phyloP scores from a whole-genome alignment of 257 asterid species.

The Fraxinus americana region DNA sequence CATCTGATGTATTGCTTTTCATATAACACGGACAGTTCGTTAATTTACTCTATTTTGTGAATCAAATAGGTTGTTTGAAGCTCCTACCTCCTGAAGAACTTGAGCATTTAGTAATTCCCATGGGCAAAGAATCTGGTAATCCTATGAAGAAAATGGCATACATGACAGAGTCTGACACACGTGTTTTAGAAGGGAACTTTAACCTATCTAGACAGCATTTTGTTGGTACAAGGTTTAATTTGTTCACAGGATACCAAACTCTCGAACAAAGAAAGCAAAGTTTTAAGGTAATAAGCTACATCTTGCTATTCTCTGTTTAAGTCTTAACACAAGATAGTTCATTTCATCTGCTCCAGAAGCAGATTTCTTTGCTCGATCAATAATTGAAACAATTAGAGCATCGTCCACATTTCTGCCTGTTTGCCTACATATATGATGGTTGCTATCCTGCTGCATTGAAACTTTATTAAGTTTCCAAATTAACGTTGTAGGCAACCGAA shows the following conservation, averaged over 20 bases:
- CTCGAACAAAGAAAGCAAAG: conserved; percentile 72
- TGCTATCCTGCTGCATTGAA: background rate
- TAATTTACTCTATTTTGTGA: conserved; percentile 21
- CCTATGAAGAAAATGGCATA: conserved; percentile 61
- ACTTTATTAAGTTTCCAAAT: conserved; percentile 3
- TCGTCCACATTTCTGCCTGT: conserved; percentile 1
- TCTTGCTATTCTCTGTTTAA: conserved; percentile 10
- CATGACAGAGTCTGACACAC: conserved; percentile 43
- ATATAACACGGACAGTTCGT: background rate
- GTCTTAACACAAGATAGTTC: background rate
- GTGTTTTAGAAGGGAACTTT: conserved; percentile 35
- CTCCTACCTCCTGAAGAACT: conserved; percentile 85
- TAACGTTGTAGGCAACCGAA: conserved; percentile 57
- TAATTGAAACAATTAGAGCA: conserved; percentile 14
- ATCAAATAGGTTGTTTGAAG: conserved; percentile 69
- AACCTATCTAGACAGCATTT: conserved; percentile 45
- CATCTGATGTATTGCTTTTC: conserved; percentile 8
- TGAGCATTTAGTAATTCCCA: conserved; percentile 67
- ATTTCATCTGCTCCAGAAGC: conserved; percentile 6
- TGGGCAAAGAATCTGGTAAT: conserved; percentile 37
- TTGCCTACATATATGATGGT: background rate
- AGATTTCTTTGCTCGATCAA: background rate
- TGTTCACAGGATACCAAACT: conserved; percentile 92
- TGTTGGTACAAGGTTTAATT: conserved; percentile 65
- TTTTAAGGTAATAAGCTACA: conserved; percentile 59